Evolutionary conservation across 1,284 basidiomycete species (phyloP).

Genomic region (Leccinum angustisporum): DNA sequence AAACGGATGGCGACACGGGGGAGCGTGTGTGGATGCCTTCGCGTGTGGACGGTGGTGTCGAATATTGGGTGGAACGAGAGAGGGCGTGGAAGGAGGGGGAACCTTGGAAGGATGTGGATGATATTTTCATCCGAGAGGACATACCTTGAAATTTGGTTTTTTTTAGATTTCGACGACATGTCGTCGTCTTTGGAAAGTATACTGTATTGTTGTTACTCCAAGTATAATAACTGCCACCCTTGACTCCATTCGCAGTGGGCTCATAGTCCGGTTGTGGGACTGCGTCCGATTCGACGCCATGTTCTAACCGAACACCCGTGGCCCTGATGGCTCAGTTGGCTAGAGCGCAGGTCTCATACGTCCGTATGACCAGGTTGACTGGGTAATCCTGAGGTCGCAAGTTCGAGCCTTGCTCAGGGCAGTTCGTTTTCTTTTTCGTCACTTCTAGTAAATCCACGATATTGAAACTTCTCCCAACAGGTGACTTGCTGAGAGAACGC

Average conservation of each 20-base stretch:
- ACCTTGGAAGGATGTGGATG: conserved; percentile 71
- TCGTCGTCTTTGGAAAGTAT: background rate
- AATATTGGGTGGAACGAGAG: conserved; percentile 86
- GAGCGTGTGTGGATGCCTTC: conserved; percentile 84
- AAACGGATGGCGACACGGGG: conserved; percentile 81
- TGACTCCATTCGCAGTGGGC: background rate
- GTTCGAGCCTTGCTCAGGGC: conserved; percentile 52
- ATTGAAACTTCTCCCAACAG: no score
- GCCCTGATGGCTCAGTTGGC: conserved; percentile 34
- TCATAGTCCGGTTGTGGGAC: no score
- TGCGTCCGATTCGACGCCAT: background rate
- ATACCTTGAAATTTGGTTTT: background rate
- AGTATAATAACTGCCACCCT: background rate
- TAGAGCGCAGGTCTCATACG: conserved; percentile 37
- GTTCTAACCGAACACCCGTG: background rate
- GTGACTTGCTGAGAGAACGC: background rate
- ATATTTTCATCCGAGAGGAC: conserved; percentile 71
- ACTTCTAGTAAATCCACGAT: background rate
- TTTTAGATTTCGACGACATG: background rate
- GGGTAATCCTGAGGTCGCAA: conserved; percentile 54
- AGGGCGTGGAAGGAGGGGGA: conserved; percentile 50
- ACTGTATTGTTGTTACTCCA: background rate
- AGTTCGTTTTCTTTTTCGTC: conserved; percentile 1
- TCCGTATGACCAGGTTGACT: conserved; percentile 28
- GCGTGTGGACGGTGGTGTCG: conserved; percentile 53